Conservation (phyloP, 1,284 basidiomycete genomes). For the Volvariella volvacea region DNA sequence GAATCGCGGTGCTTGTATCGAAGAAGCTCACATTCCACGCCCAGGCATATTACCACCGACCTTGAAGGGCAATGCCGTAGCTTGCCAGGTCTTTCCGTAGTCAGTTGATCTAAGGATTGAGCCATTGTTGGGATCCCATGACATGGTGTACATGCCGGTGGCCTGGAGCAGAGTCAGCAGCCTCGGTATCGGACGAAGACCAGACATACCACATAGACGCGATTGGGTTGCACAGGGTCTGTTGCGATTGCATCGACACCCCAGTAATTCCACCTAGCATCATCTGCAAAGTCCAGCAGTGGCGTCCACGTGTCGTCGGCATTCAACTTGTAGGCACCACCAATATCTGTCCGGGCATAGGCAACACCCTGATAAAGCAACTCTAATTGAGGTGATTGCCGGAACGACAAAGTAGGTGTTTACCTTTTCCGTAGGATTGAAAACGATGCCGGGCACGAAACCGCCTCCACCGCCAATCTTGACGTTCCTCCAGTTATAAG, state of each 20-base stretch:
- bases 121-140: conserved; percentile 60
- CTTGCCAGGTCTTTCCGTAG: conserved; percentile 46
- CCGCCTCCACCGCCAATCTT: conserved; percentile 43
- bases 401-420: neutral
- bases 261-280: conserved; percentile 56
- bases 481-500: conserved; percentile 59
- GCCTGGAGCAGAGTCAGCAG: conserved; percentile 26
- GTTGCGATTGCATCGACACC: conserved; percentile 59
- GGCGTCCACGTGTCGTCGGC: conserved; percentile 55
- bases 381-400: conserved; percentile 2
- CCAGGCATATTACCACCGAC: conserved; percentile 66
- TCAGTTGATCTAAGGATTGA: conserved; percentile 58
- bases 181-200: neutral
- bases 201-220: conserved; percentile 42
- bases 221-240: conserved; percentile 49
- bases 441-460: conserved; percentile 48
- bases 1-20: conserved; percentile 3
- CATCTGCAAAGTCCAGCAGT: conserved; percentile 51
- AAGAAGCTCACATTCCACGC: conserved; percentile 36
- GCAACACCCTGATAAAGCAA: conserved; percentile 42
- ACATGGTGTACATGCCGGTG: conserved; percentile 61
- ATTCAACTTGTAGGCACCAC: conserved; percentile 59
- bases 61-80: conserved; percentile 52
- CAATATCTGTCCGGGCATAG: conserved; percentile 62
- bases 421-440: conserved; percentile 46